phyloP scores from a whole-genome alignment of 129 eudicot species.

The Centaurea solstitialis region DNA sequence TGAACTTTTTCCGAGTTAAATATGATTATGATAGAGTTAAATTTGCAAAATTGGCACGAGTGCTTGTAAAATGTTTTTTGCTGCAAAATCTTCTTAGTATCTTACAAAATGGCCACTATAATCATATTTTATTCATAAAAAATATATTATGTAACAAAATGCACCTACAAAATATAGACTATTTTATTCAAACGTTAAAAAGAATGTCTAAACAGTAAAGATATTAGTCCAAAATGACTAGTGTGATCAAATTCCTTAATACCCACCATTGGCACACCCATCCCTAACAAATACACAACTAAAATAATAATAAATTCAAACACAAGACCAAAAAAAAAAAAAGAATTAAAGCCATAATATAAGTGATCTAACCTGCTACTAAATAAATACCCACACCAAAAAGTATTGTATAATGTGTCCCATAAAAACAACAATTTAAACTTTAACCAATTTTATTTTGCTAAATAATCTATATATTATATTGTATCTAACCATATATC shows the following conservation, averaged over 20 bases:
- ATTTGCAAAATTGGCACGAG: neutral
- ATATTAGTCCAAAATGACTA: neutral
- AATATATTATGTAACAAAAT: neutral
- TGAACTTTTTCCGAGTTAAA: neutral
- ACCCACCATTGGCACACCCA: neutral
- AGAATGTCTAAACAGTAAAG: neutral
- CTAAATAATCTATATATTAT: neutral
- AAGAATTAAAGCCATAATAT: neutral
- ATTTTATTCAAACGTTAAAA: neutral
- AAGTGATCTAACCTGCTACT: neutral
- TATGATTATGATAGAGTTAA: neutral
- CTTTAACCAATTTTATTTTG: constrained; percentile 3
- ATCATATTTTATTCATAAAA: neutral
- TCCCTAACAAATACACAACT: neutral
- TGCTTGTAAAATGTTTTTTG: too few relatives aligned
- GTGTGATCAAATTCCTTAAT: neutral
- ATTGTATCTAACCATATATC: constrained; percentile 12
- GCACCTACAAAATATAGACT: neutral
- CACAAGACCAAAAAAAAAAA: neutral
- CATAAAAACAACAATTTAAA: neutral
- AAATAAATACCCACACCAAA: neutral
- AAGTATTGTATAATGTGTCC: neutral
- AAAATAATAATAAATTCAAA: neutral
- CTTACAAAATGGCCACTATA: neutral
- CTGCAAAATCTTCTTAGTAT: neutral